These are phyloP conservation scores for Mucor indicus DNA, from an alignment of 371 early-diverging fungal genomes.

Conservation along the genomic window DNA sequence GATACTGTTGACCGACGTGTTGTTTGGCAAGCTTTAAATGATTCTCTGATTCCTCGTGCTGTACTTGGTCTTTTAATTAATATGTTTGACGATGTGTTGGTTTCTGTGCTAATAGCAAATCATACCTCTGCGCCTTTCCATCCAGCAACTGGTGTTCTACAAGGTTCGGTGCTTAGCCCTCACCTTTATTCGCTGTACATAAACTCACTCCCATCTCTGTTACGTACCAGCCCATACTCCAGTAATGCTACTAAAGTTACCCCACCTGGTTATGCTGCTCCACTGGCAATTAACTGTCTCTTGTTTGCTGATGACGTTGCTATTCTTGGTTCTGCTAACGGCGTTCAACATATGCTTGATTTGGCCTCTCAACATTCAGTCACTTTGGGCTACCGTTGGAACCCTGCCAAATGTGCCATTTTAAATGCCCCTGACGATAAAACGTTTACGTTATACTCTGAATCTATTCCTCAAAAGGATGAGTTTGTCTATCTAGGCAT, in stretches of 20 bases:
- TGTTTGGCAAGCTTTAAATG: constrained; percentile 9
- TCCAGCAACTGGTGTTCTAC: constrained; percentile 20
- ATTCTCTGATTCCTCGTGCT: not conserved
- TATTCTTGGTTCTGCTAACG: constrained; percentile 13
- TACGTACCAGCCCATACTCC: not conserved
- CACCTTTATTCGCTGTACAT: constrained; percentile 21
- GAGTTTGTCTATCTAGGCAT: constrained; percentile 17
- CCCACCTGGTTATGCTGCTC: not conserved
- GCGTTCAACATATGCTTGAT: constrained; percentile 9
- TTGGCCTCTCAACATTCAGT: constrained; percentile 10
- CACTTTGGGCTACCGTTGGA: constrained; percentile 25
- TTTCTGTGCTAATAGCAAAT: not conserved
- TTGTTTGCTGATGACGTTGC: constrained; percentile 31
- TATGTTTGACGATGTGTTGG: constrained; percentile 5
- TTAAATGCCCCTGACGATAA: constrained; percentile 3
- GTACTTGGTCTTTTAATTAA: constrained; percentile 1
- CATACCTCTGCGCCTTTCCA: not conserved
- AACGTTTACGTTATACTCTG: constrained; percentile 5
- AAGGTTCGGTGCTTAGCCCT: constrained; percentile 25
- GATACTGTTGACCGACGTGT: constrained; percentile 24
- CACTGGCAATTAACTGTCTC: constrained; percentile 5
- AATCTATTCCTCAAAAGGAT: constrained; percentile 6
- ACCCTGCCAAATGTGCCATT: constrained; percentile 25
- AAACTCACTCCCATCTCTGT: constrained; percentile 12
- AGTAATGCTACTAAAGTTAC: not conserved